Percentiles rank a stretch among this genome's conserved stretches.
These are phyloP conservation scores for Dillenia turbinata DNA, from an alignment of 164 flowering plant species.

Conservation along the genomic window DNA sequence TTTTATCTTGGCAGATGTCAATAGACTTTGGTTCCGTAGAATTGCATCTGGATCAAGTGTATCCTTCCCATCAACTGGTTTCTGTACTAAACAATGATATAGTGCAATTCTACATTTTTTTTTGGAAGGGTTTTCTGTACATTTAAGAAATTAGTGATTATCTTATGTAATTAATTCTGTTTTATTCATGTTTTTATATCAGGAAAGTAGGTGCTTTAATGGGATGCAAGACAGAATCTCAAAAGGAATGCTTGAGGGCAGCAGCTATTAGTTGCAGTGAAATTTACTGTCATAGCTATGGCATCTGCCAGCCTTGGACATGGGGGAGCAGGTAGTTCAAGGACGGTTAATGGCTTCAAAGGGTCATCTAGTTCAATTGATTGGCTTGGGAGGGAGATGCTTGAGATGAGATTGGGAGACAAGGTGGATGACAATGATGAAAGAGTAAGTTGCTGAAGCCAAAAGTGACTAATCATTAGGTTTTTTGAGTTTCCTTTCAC, in stretches of 20 bases:
- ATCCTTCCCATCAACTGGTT: too few relatives aligned
- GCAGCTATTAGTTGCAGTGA: constrained; percentile 19
- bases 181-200: constrained; percentile 8
- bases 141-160: too few relatives aligned
- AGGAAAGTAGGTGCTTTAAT: constrained; percentile 33
- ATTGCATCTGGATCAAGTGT: too few relatives aligned
- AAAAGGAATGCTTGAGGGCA: constrained; percentile 5
- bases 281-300: constrained; percentile 29
- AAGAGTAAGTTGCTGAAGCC: constrained; percentile 38
- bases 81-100: too few relatives aligned
- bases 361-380: constrained; percentile 87
- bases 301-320: constrained; percentile 74
- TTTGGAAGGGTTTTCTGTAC: too few relatives aligned
- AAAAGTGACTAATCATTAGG: not conserved
- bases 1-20: too few relatives aligned
- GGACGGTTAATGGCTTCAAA: constrained; percentile 55
- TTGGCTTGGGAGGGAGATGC: constrained; percentile 90
- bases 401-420: constrained; percentile 84
- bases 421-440: constrained; percentile 67
- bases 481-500: not conserved
- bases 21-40: too few relatives aligned
- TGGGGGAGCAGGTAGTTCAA: constrained; percentile 85
- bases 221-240: constrained; percentile 18
- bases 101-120: too few relatives aligned
- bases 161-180: too few relatives aligned